Evolutionary conservation across 2,329 filamentous ascomycete species (phyloP).

Genomic region (Pseudogymnoascus sp.): DNA sequence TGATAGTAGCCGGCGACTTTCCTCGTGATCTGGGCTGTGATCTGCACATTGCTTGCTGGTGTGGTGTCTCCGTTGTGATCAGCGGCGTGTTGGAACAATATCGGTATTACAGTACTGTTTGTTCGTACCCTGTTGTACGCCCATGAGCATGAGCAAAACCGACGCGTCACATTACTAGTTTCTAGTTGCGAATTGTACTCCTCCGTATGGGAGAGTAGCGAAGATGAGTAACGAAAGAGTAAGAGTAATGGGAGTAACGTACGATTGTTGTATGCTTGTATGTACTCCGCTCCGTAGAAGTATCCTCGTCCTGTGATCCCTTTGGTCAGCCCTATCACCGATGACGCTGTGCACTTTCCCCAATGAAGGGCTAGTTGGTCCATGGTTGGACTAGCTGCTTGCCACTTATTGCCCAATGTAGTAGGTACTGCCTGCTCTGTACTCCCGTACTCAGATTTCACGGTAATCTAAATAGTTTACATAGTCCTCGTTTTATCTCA

Average conservation of each 20-base stretch:
- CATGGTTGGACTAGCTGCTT: not conserved
- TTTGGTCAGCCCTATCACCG: not conserved
- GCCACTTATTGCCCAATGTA: not conserved
- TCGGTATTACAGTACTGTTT: not conserved
- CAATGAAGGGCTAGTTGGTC: not conserved
- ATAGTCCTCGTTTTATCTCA: not conserved
- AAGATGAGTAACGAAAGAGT: not conserved
- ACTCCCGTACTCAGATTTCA: not conserved
- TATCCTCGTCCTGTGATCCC: not conserved
- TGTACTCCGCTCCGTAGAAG: too few relatives aligned
- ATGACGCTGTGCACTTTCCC: not conserved
- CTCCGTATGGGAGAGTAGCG: not conserved
- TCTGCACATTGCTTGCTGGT: not conserved
- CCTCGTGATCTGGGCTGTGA: not conserved
- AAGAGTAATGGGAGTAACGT: not conserved
- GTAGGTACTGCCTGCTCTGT: not conserved
- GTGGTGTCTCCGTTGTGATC: not conserved
- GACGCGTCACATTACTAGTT: not conserved
- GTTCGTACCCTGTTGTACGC: not conserved
- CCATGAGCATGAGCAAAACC: not conserved
- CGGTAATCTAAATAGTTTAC: not conserved
- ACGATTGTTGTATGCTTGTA: not conserved
- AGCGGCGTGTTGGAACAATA: not conserved
- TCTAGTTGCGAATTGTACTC: too few relatives aligned
- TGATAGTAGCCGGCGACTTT: not conserved